Conservation (phyloP, 257 asterid genomes). For the Ligustrum vulgare region DNA sequence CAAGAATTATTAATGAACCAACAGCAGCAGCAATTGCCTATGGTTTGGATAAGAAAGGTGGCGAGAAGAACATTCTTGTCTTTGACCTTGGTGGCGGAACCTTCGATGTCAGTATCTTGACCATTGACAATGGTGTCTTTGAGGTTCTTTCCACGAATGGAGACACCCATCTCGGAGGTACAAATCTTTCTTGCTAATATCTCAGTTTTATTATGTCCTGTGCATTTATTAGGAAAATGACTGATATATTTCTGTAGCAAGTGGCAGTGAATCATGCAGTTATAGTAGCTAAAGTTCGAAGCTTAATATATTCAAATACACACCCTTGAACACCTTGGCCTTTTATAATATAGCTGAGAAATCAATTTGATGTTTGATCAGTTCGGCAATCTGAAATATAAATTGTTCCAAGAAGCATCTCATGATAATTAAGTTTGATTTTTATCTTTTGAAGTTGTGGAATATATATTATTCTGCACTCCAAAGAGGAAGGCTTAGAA, state of each 20-base stretch:
- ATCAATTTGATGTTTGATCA: not conserved
- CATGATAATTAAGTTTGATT: not conserved
- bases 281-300: not conserved
- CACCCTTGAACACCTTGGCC: not conserved
- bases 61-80: conserved; percentile 92
- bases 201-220: not conserved
- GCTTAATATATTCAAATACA: not conserved
- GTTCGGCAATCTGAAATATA: not conserved
- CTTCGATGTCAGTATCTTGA: conserved; percentile 91
- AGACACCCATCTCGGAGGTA: conserved; percentile 98
- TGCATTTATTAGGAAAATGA: not conserved
- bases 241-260: not conserved
- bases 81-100: conserved; percentile 99
- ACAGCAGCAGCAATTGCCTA: conserved; percentile 98
- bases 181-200: conserved; percentile 11
- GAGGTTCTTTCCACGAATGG: conserved; percentile 99
- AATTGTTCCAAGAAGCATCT: not conserved
- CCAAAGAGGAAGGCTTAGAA: conserved; percentile 14
- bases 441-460: not conserved
- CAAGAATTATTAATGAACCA: conserved; percentile 90
- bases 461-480: not conserved
- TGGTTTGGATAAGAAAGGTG: conserved; percentile 90
- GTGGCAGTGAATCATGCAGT: not conserved
- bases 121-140: conserved; percentile 93
- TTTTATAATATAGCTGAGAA: not conserved